Evolutionary conservation across 2,329 filamentous ascomycete species (phyloP), one percentile per base, ranked within the genome.

Genomic region (Fusarium siculi): DNA sequence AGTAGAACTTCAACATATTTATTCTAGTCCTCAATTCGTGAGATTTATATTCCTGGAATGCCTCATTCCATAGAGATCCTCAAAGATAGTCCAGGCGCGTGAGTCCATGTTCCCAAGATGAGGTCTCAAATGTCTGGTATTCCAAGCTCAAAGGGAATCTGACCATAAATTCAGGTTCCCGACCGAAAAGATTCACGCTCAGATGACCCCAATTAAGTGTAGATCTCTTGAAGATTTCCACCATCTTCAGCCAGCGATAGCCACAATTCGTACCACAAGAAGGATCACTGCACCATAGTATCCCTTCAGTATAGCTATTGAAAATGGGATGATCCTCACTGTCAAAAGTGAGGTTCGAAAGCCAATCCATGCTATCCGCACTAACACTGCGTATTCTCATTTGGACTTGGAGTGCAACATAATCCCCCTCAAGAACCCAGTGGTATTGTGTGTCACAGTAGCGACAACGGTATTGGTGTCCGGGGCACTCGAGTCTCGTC

Each of bases 261-360:
- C 58, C 46, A 8, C 18, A 10, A 15, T 59, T 52, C 0, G 70
- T 72, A 9, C 39, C 42, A n/a, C 70, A 72, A 9, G 59, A 43
- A 9, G 63, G 34, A 14, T 40, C 46, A 9, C 25, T 25, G 5
- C 68, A 72, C 68, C 59, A 72, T 1, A 72, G 58, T 19, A 72
- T 15, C 1, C 53, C 44, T 11, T 49, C 37, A 2, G 63, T 72
- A 28, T 18, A 43, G 4, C 52, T 25, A 16, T 63, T 55, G 2
- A 72, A 25, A 9, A 72, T 43, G 3, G 59, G 52, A 12, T 62
- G n/a, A 4, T 34, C 8, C 6, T 25, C 9, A 0, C 7, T 14
- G 11, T 43, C 18, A 12, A 55, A 72, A 19, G 36, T 53, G 9
- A 68, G 44, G 15, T 42, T 42, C 21, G 40, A 42, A 42, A 42